A percentile compares a stretch with the other conserved stretches of the same genome.
These are phyloP conservation scores for Vaccinium corymbosum DNA, from an alignment of 148 eudicot species.

Conservation along the genomic window DNA sequence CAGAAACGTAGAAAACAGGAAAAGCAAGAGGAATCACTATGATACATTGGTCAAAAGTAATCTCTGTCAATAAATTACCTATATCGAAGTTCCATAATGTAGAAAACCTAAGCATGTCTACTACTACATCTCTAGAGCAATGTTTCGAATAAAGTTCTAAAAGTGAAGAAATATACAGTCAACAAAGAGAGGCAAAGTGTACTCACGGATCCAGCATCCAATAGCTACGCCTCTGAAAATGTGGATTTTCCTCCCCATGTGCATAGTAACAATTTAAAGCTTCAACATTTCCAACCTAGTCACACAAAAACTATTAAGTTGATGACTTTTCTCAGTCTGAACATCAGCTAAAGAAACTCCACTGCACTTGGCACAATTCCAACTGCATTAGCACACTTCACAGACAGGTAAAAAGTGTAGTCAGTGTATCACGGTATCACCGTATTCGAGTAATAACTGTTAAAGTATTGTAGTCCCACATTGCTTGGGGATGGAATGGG, in stretches of 20 bases:
- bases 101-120: not conserved
- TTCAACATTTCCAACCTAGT: slow-evolving; percentile 83
- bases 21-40: not conserved
- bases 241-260: slow-evolving; percentile 70
- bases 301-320: slow-evolving; percentile 19
- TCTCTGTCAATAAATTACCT: not conserved
- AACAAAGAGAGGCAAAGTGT: slow-evolving; percentile 13
- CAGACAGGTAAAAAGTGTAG: not conserved
- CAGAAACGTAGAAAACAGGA: not conserved
- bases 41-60: not conserved
- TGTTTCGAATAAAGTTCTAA: not conserved
- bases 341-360: slow-evolving; percentile 10
- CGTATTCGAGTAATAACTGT: not conserved
- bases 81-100: not conserved
- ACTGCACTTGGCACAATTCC: not conserved
- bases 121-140: not conserved
- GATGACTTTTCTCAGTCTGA: slow-evolving; percentile 7
- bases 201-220: slow-evolving; percentile 99
- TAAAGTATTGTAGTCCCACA: too few relatives aligned
- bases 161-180: not conserved
- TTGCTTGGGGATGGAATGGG: too few relatives aligned
- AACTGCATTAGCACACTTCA: not conserved
- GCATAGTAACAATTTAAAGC: slow-evolving; percentile 95
- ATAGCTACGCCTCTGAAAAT: slow-evolving; percentile 87
- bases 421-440: not conserved